Base-by-base conservation (phyloP, 148 eudicot species). In the Vaccinium macrocarpon region DNA sequence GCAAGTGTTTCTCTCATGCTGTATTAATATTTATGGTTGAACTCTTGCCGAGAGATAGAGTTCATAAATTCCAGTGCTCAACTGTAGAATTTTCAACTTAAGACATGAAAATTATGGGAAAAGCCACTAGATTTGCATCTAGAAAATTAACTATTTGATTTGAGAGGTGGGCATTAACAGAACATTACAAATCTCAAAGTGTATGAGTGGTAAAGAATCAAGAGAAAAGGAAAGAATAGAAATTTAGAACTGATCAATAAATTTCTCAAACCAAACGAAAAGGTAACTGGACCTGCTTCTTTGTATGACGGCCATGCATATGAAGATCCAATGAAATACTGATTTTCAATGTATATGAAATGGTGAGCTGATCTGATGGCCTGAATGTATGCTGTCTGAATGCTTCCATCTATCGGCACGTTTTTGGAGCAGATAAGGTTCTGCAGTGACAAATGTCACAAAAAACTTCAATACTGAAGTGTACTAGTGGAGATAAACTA, bases 291-390 rank as follows among this genome's bases (percentile, higher is more conserved):
- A 95, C 99, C 99, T 89, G 99, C 98, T 89, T 93, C 84, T 91
- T 92, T 90, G 87, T 97, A 95, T 25, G 95, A 88, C 52, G 97
- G 98, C 99, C 99, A 97, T 78, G 92, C 97, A 91, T 95, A 97
- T 1, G 99, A 97, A 49, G 98, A 95, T 85, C 99, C 99, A 81
- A 97, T 79, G 84, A 97, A 97, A 89, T 97, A 97, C 87, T 97
- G 99, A 81, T 96, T 96, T 82, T 96, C 99, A 76, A 96, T 96
- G 80, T 96, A 96, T 82, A 96, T 90, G 83, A 91, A 97, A 88
- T 88, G 98, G 85, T 97, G 93, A 79, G 98, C 99, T 82, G 98
- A 97, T 93, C 99, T 91, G 91, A 97, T 97, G 42, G 98, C 99
- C 92, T 97, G 97, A 83, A 97, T 88, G 82, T 97, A 97, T 81